phyloP scores from a whole-genome alignment of 192 early-diverging fungal species.

The Entrophospora sp. region DNA sequence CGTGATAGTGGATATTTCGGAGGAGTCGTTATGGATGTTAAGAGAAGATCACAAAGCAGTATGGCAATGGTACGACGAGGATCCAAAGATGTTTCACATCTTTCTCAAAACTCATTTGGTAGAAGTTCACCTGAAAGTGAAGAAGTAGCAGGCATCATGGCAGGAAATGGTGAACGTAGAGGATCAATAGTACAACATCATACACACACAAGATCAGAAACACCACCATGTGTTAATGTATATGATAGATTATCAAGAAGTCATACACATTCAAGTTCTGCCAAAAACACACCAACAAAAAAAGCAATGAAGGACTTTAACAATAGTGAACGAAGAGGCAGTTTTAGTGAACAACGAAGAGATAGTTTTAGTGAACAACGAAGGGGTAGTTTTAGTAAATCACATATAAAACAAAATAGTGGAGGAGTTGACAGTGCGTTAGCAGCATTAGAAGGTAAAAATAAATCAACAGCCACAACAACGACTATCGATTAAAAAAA shows the following conservation, averaged over 20 bases:
- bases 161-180: neutral
- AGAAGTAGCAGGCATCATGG: neutral
- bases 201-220: conserved; percentile 2
- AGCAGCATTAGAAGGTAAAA: no score
- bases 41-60: neutral
- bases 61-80: conserved; percentile 14
- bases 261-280: conserved; percentile 6
- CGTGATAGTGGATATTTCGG: conserved; percentile 18
- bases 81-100: conserved; percentile 12
- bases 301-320: neutral
- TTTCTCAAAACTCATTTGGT: conserved; percentile 1
- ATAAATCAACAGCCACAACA: no score
- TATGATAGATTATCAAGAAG: conserved; percentile 12
- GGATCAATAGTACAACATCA: neutral
- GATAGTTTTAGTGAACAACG: no score
- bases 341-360: neutral
- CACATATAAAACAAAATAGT: no score
- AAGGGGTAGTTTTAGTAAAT: no score
- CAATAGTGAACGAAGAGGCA: neutral
- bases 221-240: neutral
- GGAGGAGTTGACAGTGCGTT: no score
- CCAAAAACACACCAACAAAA: neutral
- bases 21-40: neutral
- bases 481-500: no score
- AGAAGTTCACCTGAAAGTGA: neutral